phyloP scores from a whole-genome alignment of 2,329 filamentous ascomycete genomes.

The Fusarium sp. region DNA sequence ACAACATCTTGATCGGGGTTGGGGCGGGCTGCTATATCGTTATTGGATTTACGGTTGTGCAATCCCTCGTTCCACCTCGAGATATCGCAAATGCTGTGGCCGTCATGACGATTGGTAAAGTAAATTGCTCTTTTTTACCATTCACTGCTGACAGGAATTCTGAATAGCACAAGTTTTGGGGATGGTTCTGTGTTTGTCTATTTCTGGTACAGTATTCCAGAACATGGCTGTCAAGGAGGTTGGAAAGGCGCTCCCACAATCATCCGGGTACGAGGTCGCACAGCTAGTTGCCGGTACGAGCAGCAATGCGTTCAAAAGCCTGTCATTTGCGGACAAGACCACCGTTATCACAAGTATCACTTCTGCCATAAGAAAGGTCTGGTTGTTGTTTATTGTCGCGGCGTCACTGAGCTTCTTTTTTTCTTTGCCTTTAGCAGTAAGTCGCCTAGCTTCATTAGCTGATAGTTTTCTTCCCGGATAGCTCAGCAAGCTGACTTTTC shows the following conservation, averaged over 20 bases:
- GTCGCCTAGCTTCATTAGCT: background rate
- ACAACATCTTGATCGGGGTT: constrained; percentile 57
- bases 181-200: constrained; percentile 8
- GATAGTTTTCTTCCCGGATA: no score
- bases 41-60: constrained; percentile 54
- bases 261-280: background rate
- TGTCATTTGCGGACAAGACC: background rate
- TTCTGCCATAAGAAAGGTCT: background rate
- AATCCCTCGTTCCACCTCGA: constrained; percentile 49
- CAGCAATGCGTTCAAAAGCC: background rate
- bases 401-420: background rate
- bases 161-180: constrained; percentile 12
- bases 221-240: constrained; percentile 5
- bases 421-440: background rate
- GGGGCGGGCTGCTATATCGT: constrained; percentile 57
- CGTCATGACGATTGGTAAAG: constrained; percentile 50
- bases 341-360: background rate
- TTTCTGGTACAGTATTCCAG: constrained; percentile 10
- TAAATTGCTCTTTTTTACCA: background rate
- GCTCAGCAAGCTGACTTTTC: no score
- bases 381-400: background rate
- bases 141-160: background rate
- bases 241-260: background rate
- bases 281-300: constrained; percentile 1
- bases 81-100: constrained; percentile 53